These are phyloP conservation scores for Teratosphaeriaceae sp. DNA, from an alignment of 2,329 filamentous ascomycete genomes.

Conservation along the genomic window DNA sequence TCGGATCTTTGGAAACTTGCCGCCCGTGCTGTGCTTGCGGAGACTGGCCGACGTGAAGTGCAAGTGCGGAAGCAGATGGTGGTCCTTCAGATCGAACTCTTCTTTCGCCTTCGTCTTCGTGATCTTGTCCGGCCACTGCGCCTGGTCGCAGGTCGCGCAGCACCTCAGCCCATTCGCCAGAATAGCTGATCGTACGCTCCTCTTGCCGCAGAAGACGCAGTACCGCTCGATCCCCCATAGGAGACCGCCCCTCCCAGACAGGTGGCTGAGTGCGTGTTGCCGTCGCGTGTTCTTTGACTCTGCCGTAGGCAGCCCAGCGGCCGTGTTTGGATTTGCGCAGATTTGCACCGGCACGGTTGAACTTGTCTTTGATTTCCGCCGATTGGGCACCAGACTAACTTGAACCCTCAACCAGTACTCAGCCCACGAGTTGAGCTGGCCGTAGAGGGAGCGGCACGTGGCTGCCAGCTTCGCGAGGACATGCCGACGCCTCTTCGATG, in stretches of 20 bases:
- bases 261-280: too few relatives aligned
- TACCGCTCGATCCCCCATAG: slow-evolving; percentile 18
- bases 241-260: slow-evolving; percentile 10
- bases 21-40: not conserved
- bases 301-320: too few relatives aligned
- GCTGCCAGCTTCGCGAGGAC: slow-evolving; percentile 18
- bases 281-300: too few relatives aligned
- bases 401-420: slow-evolving; percentile 19
- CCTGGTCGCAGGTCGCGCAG: slow-evolving; percentile 23
- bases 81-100: slow-evolving; percentile 16
- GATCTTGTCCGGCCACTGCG: slow-evolving; percentile 26
- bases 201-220: slow-evolving; percentile 29
- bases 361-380: too few relatives aligned
- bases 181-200: slow-evolving; percentile 18
- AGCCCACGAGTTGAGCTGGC: slow-evolving; percentile 23
- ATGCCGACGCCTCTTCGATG: slow-evolving; percentile 4
- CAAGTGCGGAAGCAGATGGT: slow-evolving; percentile 18
- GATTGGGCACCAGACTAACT: too few relatives aligned
- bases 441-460: slow-evolving; percentile 17
- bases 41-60: not conserved
- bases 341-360: too few relatives aligned
- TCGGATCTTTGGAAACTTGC: slow-evolving; percentile 11
- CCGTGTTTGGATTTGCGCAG: too few relatives aligned
- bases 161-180: slow-evolving; percentile 25
- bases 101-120: slow-evolving; percentile 23